Evolutionary conservation across 176 grass and related monocot species (phyloP).

Genomic region (Metroxylon sagu): DNA sequence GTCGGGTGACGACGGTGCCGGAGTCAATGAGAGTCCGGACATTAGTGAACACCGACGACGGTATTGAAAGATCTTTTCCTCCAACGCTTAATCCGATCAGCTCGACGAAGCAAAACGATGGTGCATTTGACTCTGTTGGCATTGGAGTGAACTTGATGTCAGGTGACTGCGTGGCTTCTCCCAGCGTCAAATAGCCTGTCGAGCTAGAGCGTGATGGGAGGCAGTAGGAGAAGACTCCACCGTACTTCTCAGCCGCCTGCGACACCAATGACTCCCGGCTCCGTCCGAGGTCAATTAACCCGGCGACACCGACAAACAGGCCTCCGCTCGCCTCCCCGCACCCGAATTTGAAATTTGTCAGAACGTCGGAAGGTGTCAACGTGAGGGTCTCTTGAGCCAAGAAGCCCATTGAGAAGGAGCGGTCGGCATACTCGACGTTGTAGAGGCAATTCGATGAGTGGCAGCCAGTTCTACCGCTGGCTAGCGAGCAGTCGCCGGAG

Average conservation of each 20-base stretch:
- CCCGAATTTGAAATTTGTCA: not conserved
- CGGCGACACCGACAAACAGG: not conserved
- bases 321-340: not conserved
- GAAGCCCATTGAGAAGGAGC: not conserved
- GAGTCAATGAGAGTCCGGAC: conserved; percentile 3
- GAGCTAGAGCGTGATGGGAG: not conserved
- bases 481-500: too few relatives aligned
- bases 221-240: conserved; percentile 6
- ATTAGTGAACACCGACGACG: not conserved
- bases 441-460: not conserved
- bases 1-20: conserved; percentile 2
- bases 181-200: not conserved
- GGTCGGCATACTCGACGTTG: not conserved
- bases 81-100: not conserved
- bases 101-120: conserved; percentile 4
- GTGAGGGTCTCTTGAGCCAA: not conserved
- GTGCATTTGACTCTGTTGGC: too few relatives aligned
- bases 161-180: not conserved
- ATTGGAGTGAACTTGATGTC: not conserved
- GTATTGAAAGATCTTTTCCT: not conserved
- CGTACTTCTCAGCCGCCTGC: not conserved
- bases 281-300: not conserved
- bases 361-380: not conserved
- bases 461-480: not conserved
- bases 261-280: not conserved